Conservation (phyloP, 2,329 filamentous ascomycete species). For the Fusarium sp. region DNA sequence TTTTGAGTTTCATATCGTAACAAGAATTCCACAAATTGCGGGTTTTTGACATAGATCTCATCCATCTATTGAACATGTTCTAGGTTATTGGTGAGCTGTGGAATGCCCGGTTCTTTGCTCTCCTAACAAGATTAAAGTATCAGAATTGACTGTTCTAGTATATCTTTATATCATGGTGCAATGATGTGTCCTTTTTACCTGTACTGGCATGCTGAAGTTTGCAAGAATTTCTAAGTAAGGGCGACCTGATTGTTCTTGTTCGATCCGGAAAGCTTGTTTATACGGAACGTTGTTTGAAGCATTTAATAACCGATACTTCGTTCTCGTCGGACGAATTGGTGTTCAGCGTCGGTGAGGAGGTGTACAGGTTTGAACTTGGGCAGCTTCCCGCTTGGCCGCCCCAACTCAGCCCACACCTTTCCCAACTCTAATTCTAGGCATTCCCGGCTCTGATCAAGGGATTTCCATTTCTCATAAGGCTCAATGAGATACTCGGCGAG, state of each 20-base stretch:
- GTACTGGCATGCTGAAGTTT: background rate
- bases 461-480: background rate
- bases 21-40: too few species aligned
- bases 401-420: background rate
- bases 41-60: too few species aligned
- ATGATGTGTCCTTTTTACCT: background rate
- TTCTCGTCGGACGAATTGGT: background rate
- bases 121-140: background rate
- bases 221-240: background rate
- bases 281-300: background rate
- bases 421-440: too few species aligned
- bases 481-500: background rate
- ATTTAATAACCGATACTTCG: background rate
- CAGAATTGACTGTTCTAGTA: background rate
- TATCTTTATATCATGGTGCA: background rate
- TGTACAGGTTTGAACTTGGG: background rate
- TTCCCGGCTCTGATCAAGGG: background rate
- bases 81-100: too few species aligned
- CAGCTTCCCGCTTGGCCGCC: background rate
- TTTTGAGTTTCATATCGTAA: background rate
- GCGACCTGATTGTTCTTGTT: background rate
- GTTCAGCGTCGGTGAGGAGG: background rate
- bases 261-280: too few species aligned
- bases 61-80: too few species aligned
- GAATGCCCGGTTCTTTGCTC: too few species aligned